These are phyloP conservation scores for Fusarium sp. DNA, from an alignment of 2,329 filamentous ascomycete species.

Conservation along the genomic window DNA sequence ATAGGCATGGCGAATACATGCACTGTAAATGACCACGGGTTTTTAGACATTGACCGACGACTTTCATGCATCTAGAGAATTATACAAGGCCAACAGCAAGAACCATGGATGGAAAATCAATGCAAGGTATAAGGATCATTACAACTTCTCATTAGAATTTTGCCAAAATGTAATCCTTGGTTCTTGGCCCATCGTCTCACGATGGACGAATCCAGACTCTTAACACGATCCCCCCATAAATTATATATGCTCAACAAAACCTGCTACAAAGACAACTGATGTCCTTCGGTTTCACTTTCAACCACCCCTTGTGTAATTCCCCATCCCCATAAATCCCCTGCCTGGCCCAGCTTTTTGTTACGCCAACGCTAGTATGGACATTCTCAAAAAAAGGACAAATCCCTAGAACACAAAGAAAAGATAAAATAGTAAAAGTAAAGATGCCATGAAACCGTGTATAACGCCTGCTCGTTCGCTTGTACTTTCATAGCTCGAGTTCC, in stretches of 20 bases:
- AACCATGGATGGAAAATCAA: neutral
- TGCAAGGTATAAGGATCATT: conserved; percentile 40
- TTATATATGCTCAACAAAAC: conserved; percentile 33
- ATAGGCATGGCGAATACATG: neutral
- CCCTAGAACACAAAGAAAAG: conserved; percentile 34
- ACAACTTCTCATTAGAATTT: conserved; percentile 42
- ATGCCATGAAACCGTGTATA: conserved; percentile 29
- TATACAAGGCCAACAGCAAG: conserved; percentile 8
- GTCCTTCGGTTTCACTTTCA: conserved; percentile 25
- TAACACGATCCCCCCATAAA: conserved; percentile 11
- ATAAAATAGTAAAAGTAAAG: conserved; percentile 9
- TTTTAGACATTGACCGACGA: neutral
- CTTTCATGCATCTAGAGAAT: neutral
- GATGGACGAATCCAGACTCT: conserved; percentile 19
- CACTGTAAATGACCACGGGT: neutral
- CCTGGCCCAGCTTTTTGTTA: conserved; percentile 48
- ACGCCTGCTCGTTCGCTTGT: conserved; percentile 42
- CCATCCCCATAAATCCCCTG: conserved; percentile 19
- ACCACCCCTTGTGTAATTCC: conserved; percentile 10
- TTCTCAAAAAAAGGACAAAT: conserved; percentile 42
- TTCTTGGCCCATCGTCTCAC: conserved; percentile 12
- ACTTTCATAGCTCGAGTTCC: conserved; percentile 27
- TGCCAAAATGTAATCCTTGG: conserved; percentile 15
- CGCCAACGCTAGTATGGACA: conserved; percentile 52
- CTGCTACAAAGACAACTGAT: conserved; percentile 21